Base-by-base conservation (phyloP, 2,329 filamentous ascomycete species). In the Pyricularia grisea region DNA sequence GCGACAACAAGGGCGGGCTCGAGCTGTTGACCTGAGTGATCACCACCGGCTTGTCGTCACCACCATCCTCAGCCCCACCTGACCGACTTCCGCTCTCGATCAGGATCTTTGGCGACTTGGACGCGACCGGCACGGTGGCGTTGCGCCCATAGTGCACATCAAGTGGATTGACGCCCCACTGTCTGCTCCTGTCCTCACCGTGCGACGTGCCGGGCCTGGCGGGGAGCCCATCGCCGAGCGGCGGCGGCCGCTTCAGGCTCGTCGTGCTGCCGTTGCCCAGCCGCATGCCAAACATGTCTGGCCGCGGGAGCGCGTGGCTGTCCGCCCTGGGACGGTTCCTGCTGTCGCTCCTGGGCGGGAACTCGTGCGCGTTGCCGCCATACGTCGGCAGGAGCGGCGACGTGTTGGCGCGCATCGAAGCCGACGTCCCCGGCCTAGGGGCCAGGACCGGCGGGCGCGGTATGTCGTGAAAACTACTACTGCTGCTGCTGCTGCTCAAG, bases 11-110 rank as follows among this genome's bases (percentile, higher is more conserved):
- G 27, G 81, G 79, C 70, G 77, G 75, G 68, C 76, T 78, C 65
- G 73, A 72, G 30, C 81, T 86, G 58, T 85, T 88, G 72, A 87
- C 86, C 12, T 91, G 88, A 76, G 85, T 90, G 76, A 79, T 90
- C 68, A 82, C 85, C 66, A 61, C 58, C 1, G n/a, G n/a, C 58
- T 27, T 25, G 58, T 23, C 3, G 7, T 23, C 10, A 9, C 14
- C 25, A 3, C 1, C 58, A 1, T 17, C 58, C 17, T 2, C 42
- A 2, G 6, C 36, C 1, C 20, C 89, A 91, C 66, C 67, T 4
- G 70, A 69, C 28, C 33, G 33, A 36, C 65, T 30, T 20, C 69
- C 69, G 50, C 69, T 71, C 65, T 70, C 69, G 64, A 67, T 67
- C 4, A 60, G 20, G 58, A 67, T 69, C 55, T 68, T 27, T 3